Base-by-base conservation (phyloP, 495 filamentous ascomycete genomes). In the Penicillium manginii region DNA sequence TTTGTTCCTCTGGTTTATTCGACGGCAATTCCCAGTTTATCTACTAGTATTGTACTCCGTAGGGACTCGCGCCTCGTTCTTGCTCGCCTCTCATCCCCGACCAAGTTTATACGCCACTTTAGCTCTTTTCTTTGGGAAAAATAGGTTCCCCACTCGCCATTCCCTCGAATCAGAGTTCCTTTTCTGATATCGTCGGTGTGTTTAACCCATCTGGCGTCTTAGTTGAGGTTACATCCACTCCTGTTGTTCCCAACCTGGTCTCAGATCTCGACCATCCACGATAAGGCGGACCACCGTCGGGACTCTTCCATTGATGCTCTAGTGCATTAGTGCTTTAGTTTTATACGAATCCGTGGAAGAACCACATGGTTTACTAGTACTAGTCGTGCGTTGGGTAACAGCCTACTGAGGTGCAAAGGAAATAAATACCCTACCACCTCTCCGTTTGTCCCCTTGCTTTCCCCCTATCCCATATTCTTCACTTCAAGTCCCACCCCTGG, bases 371-470 rank as follows among this genome's bases (percentile, higher is more conserved):
- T 29, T 29, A 29, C 6, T 29, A n/a, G n/a, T n/a, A n/a, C n/a
- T n/a, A n/a, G n/a, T n/a, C n/a, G 23, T 23, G 26, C 6, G 26
- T 29, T 29, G 4, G 26, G 26, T 29, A 8, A 29, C 1, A 29
- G 26, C 6, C 9, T 7, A 29, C 26, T 29, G 5, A 29, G 26
- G 26, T 8, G 26, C 26, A 4, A 4, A 12, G 40, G 15, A 43
- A 9, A 43, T 17, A 43, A 18, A 17, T 17, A 17, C 61, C 26
- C 26, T 29, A 29, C 9, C 26, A 29, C 26, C 22, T 9, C 45
- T 17, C 43, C 49, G 29, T 32, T 57, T 35, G 15, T 48, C 42
- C 45, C 50, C 50, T 49, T 37, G 58, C 85, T 46, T 75, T 40
- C 82, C 49, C 69, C 17, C 19, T 52, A 17, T 32, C 32, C n/a